A percentile compares a stretch with the other conserved stretches of the same genome.
Conservation (phyloP, 805 yeast species). For the Ogataea allantospora region DNA sequence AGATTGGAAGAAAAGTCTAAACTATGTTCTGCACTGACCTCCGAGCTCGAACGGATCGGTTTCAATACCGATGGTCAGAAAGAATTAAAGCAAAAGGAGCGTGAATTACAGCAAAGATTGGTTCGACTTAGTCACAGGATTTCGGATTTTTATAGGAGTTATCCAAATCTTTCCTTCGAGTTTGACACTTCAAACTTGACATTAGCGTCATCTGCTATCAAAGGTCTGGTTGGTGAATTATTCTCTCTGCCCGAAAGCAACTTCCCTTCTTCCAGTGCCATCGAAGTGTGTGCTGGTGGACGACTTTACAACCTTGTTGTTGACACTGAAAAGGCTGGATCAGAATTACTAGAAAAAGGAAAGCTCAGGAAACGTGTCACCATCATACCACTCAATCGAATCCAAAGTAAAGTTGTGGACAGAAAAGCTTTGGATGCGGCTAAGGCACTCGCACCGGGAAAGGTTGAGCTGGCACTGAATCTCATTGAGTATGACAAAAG, state of each 20-base stretch:
- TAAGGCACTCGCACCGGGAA: conserved; percentile 71
- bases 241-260: conserved; percentile 61
- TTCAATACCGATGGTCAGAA: conserved; percentile 37
- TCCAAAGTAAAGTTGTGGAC: conserved; percentile 58
- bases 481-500: conserved; percentile 72
- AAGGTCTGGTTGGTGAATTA: conserved; percentile 87
- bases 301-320: conserved; percentile 87
- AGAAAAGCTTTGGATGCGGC: conserved; percentile 59
- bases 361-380: conserved; percentile 79
- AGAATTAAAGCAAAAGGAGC: conserved; percentile 39
- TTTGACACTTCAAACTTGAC: conserved; percentile 63
- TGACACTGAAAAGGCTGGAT: conserved; percentile 81
- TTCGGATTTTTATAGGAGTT: conserved; percentile 56
- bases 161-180: conserved; percentile 73
- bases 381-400: conserved; percentile 87
- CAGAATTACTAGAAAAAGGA: conserved; percentile 76
- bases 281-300: conserved; percentile 94
- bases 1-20: conserved; percentile 44
- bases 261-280: conserved; percentile 67
- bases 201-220: conserved; percentile 62
- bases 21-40: conserved; percentile 39
- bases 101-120: not conserved
- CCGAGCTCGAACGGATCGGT: conserved; percentile 40
- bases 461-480: conserved; percentile 87
- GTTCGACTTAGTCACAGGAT: conserved; percentile 20